Conservation (phyloP, 345 rosid genomes). For the Psidium guajava region DNA sequence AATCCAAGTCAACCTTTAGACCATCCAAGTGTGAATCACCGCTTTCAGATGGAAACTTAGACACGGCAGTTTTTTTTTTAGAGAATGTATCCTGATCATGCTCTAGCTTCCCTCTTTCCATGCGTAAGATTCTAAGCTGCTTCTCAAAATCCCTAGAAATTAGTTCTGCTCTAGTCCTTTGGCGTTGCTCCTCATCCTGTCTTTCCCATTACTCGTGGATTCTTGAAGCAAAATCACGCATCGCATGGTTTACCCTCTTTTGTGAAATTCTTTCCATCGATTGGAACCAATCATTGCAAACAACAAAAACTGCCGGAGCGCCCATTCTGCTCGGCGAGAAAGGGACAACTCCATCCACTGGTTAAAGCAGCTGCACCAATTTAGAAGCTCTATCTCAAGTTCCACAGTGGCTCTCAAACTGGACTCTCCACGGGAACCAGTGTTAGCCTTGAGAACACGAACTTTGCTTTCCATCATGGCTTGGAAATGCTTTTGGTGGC, state of each 20-base stretch:
- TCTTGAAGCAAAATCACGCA: conserved; percentile 56
- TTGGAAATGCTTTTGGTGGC: conserved; percentile 90
- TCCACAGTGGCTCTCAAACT: conserved; percentile 67
- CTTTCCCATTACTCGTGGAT: conserved; percentile 77
- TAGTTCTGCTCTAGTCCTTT: conserved; percentile 70
- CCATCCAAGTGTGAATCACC: conserved; percentile 75
- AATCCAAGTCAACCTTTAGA: conserved; percentile 81
- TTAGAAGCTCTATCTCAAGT: conserved; percentile 71
- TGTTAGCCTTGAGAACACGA: conserved; percentile 53
- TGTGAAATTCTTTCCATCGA: conserved; percentile 64
- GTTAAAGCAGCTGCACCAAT: conserved; percentile 67
- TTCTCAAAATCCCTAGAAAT: conserved; percentile 72
- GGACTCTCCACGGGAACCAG: conserved; percentile 49
- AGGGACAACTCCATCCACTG: conserved; percentile 77
- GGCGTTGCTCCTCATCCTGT: conserved; percentile 76
- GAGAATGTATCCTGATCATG: conserved; percentile 49
- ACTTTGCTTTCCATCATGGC: conserved; percentile 83
- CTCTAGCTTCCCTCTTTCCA: conserved; percentile 50
- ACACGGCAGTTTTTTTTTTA: conserved; percentile 37
- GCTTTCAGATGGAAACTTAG: conserved; percentile 39
- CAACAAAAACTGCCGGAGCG: conserved; percentile 68
- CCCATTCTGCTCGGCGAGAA: conserved; percentile 83
- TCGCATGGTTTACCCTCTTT: conserved; percentile 44
- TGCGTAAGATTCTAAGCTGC: conserved; percentile 38
- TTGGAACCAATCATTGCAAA: conserved; percentile 89